Conservation (phyloP, 257 asterid species). For the Forsythia viridissima region DNA sequence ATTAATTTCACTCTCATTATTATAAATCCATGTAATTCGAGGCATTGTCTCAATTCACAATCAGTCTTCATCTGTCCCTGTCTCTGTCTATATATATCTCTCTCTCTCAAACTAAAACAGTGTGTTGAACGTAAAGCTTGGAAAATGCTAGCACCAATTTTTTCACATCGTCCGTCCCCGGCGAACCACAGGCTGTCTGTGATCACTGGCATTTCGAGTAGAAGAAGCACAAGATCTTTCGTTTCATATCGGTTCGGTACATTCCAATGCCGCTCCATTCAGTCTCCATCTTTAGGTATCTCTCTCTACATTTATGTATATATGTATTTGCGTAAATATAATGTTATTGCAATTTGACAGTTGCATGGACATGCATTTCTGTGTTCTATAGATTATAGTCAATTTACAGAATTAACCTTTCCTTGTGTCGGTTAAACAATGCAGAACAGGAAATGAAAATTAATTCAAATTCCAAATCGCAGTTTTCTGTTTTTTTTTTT, state of each 20-base stretch:
- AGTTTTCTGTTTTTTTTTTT: not conserved
- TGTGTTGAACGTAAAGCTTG: constrained; percentile 9
- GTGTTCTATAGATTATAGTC: not conserved
- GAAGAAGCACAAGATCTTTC: constrained; percentile 26
- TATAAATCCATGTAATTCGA: not conserved
- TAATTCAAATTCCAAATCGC: not conserved
- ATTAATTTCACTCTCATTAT: not conserved
- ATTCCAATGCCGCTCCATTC: constrained; percentile 44
- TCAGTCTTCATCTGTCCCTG: not conserved
- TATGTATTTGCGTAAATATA: not conserved
- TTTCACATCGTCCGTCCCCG: constrained; percentile 32
- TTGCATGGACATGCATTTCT: not conserved
- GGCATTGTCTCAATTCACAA: not conserved
- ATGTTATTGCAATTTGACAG: not conserved
- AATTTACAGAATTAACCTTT: constrained; percentile 6
- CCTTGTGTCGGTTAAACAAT: not conserved
- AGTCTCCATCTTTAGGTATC: constrained; percentile 46
- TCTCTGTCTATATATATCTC: not conserved
- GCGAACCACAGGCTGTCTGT: constrained; percentile 25
- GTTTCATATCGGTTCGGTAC: constrained; percentile 27
- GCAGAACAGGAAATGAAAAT: constrained; percentile 4
- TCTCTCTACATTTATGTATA: constrained; percentile 1
- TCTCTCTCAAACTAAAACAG: constrained; percentile 22
- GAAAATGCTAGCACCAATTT: constrained; percentile 45
- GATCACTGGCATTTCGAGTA: constrained; percentile 20